Evolutionary conservation across 78 protist genomes (phyloP), one percentile per base, ranked within the genome.

Genomic region (Polysphondylium violaceum): DNA sequence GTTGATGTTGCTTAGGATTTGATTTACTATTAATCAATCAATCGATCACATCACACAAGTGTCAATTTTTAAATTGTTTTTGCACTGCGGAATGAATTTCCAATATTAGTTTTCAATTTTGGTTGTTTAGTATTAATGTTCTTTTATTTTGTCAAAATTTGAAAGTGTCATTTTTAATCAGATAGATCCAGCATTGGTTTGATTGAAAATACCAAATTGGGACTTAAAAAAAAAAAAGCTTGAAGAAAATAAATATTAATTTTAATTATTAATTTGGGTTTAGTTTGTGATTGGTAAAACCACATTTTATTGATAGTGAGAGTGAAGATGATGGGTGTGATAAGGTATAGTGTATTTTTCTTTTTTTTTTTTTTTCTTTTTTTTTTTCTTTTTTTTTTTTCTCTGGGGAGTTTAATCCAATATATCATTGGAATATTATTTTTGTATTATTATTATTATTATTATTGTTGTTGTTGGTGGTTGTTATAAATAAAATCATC

Each of bases 191-290:
- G n/a, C n/a, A n/a, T n/a, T 58, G 38, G 64, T 27, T 58, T 58
- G 64, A 58, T 58, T 58, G 64, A 58, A 58, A 58, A 58, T 27
- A n/a, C n/a, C n/a, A n/a, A n/a, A n/a, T n/a, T n/a, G n/a, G n/a
- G n/a, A n/a, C n/a, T n/a, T n/a, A n/a, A n/a, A n/a, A n/a, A n/a
- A n/a, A n/a, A n/a, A n/a, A n/a, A n/a, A 58, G n/a, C 64, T 58
- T 19, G 17, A 5, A 58, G 6, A 58, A 58, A 58, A 58, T 27
- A 25, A 58, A 2, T 23, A 21, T 23, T n/a, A n/a, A 23, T 55
- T 55, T 23, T 58, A 27, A 27, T 58, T 58, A 11, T 58, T 58
- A 58, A 58, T 58, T 58, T 58, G 7, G n/a, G 5, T 17, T 23
- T 9, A 56, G 25, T 27, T 27, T 58, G 14, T 58, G n/a, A n/a